Base-by-base conservation (phyloP, 176 grass and related monocot species). In the Microstegium vimineum region DNA sequence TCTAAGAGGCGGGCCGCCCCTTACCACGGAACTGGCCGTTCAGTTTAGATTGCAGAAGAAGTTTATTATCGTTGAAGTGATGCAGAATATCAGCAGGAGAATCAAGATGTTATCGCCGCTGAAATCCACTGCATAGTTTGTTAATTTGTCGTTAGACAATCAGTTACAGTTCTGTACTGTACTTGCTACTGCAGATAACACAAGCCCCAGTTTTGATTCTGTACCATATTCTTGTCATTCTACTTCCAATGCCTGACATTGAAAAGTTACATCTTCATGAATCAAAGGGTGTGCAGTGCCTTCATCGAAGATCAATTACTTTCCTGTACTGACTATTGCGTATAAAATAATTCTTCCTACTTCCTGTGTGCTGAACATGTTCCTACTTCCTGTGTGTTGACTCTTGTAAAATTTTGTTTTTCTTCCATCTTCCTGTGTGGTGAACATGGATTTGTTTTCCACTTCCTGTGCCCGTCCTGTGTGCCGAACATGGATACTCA, bases 41-140 rank as follows among this genome's bases (percentile, higher is more conserved):
- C 86, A 87, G 81, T 95, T 93, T 59, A 89, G 93, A 47, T 87
- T 99, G 91, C 91, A 95, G 85, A 99, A 95, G 87, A 93, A 99
- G 82, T 34, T 90, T 51, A 47, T 83, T 85, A 84, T 99, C 37
- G 76, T 95, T 61, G 93, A 94, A 62, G 74, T 94, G 32, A 95
- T 91, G 82, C 91, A 90, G 49, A 94, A 90, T 73, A 89, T 99
- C 65, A 86, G 84, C 42, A 77, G 81, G 83, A 93, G 77, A 79
- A 86, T 95, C 75, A 95, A 91, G 89, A 87, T 71, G 87, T 37
- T 99, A 11, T 74, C 91, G 5, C 9, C 38, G 1, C 56, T 78
- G 52, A 93, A 87, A 78, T 83, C 84, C 33, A 8, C 75, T 0
- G 37, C 17, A 0, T 89, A 93, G 79, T 66, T 63, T 75, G 71